These are phyloP conservation scores for Picea mariana DNA, from an alignment of 83 land plant genomes.

Conservation along the genomic window DNA sequence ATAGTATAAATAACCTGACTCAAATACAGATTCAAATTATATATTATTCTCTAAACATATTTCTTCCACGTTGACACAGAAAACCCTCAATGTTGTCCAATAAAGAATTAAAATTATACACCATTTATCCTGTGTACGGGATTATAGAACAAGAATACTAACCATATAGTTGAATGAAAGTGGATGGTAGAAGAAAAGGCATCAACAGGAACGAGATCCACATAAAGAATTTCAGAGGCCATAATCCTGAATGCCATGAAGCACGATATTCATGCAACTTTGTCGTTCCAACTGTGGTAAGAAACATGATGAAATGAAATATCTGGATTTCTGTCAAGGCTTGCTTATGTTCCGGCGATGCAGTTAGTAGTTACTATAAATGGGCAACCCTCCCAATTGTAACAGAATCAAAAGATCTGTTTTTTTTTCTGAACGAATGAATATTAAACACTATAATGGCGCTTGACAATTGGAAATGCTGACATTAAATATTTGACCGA, in stretches of 20 bases:
- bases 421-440: too few relatives aligned
- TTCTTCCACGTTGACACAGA: background rate
- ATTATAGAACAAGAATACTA: background rate
- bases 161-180: constrained; percentile 40
- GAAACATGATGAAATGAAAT: constrained; percentile 34
- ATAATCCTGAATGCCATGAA: constrained; percentile 50
- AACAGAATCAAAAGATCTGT: background rate
- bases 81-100: background rate
- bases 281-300: constrained; percentile 40
- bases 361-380: background rate
- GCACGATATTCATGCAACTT: constrained; percentile 24
- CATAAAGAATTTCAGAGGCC: constrained; percentile 33
- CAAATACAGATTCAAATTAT: background rate
- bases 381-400: background rate
- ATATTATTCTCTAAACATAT: background rate
- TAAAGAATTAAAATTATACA: constrained; percentile 1
- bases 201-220: constrained; percentile 28
- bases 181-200: constrained; percentile 36
- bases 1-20: background rate
- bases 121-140: background rate
- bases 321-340: constrained; percentile 31
- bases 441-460: background rate
- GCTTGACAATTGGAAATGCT: background rate
- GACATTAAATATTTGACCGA: background rate
- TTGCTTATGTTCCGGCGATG: background rate